Evolutionary conservation across 306 rosid species (phyloP), one percentile per base, ranked within the genome.

Genomic region (Rosa persica): DNA sequence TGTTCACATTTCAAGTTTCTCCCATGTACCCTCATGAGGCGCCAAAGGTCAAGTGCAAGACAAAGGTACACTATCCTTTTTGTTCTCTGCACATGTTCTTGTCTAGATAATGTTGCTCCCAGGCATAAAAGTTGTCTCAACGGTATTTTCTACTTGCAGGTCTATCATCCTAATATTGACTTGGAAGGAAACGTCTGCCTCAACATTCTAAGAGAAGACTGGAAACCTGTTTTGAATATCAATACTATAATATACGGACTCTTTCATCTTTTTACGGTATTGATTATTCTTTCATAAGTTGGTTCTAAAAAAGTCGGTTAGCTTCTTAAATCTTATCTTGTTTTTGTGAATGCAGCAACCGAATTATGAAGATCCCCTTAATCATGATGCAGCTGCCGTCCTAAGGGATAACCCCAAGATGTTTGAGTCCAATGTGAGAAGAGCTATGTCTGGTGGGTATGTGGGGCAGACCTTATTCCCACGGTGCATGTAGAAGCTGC

Each of bases 121-220:
- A 51, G 48, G 84, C 19, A 39, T 44, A 70, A 44, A 13, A 30
- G 34, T 12, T 48, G 42, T 27, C 34, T 12, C 76, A 12, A 48
- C 30, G 6, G n/a, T 20, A 39, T 38, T 20, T 55, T 47, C 51
- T 48, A 72, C 72, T 47, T 83, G 74, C 87, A 89, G 92, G 90
- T 89, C 52, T 89, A 89, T 86, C 92, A 88, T 86, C 92, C 92
- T 7, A 89, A 89, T 77, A 86, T 89, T 16, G 92, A 89, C 80
- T 81, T 89, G 90, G 92, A 89, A 84, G 92, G 92, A 86, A 86
- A 86, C 66, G 92, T 86, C 72, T 86, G 92, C 72, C 90, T 89
- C 72, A 84, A 86, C 82, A 89, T 89, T 74, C 79, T 89, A 78
- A 79, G 92, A 70, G 89, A 86, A 76, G 90, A 89, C 67, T 88